Base-by-base conservation (phyloP, 2,329 filamentous ascomycete genomes). In the Trichophaea hybrida region DNA sequence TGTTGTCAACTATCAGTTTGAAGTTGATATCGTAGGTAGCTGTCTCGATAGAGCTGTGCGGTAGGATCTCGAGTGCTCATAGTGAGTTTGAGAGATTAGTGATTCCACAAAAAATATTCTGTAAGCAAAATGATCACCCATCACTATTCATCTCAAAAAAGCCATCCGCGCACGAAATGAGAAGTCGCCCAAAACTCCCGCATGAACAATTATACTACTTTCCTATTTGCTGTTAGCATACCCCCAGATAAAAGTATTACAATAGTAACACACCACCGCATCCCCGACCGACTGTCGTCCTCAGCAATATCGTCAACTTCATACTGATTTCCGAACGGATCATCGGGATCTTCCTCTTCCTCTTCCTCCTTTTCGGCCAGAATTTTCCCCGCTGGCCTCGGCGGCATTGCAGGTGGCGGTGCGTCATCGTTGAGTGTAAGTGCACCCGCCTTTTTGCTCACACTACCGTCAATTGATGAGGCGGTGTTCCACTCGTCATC, bases 241-340 rank as follows among this genome's bases (percentile, higher is more conserved):
- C 24, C 3, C 24, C 24, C 24, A 24, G 24, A 24, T 24, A 24
- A 24, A 3, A 44, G 15, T 15, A 44, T 12, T 15, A 44, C 15
- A 44, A 15, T 12, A 12, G 12, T 15, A 12, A 44, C 40, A 2
- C 40, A 15, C 40, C 40, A 44, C 12, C 12, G 40, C 40, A 44
- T 44, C 40, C 15, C 40, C 15, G 40, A 44, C 12, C 12, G 40
- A 44, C 40, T 44, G 15, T 15, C 40, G 40, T 24, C 24, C 24
- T 24, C 24, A 24, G 24, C 50, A 53, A 34, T 32, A 12, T 78
- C 80, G 53, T 75, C 75, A 32, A 87, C 77, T 4, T 82, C 86
- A 70, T 94, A 90, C 46, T 80, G 80, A 70, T 95, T 88, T 3
- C 86, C 87, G 71, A 95, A 95, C 0, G 89, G 89, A 69, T 94